Base-by-base conservation (phyloP, 768 basidiomycete genomes). In the Auriculariales sp. region DNA sequence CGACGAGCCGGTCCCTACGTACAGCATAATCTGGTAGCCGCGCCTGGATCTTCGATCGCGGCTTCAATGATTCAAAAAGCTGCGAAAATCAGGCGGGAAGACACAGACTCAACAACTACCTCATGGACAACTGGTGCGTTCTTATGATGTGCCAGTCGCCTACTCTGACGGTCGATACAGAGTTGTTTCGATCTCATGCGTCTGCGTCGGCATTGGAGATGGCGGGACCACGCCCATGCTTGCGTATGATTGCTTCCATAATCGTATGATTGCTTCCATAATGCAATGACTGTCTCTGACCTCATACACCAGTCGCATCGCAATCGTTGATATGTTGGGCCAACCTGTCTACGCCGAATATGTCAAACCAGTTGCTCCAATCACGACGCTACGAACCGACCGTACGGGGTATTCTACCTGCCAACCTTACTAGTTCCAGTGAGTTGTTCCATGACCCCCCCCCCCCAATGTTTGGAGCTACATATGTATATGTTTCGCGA, bases 351-450 rank as follows among this genome's bases (percentile, higher is more conserved):
- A 73, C 45, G 75, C 77, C 55, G 71, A 70, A 30, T 71, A 64
- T 57, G 75, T 79, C 46, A 69, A 65, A 19, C 77, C 77, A 42
- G 74, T 72, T 75, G 77, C 54, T 51, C 59, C 76, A 60, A 79
- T 86, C 28, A 79, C 80, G 46, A 83, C 87, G 62, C 85, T 82
- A 57, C 72, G 84, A 36, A 82, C 82, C 29, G 65, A 70, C 34
- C 74, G 74, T 5, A 87, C 85, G 11, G 75, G n/a, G 75, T 28
- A 55, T 77, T 39, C 61, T 65, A 48, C 58, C 65, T 42, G 47
- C 56, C 3, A 61, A 71, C 53, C 62, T 78, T 27, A 62, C 59
- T 28, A 57, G 63, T n/a, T n/a, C n/a, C 48, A 74, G 76, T 74
- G 49, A 29, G 42, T 27, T 24, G 39, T 3, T 32, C 12, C 19